These are phyloP conservation scores for Berkeleyomyces rouxiae DNA, from an alignment of 2,329 filamentous ascomycete species.

Conservation along the genomic window DNA sequence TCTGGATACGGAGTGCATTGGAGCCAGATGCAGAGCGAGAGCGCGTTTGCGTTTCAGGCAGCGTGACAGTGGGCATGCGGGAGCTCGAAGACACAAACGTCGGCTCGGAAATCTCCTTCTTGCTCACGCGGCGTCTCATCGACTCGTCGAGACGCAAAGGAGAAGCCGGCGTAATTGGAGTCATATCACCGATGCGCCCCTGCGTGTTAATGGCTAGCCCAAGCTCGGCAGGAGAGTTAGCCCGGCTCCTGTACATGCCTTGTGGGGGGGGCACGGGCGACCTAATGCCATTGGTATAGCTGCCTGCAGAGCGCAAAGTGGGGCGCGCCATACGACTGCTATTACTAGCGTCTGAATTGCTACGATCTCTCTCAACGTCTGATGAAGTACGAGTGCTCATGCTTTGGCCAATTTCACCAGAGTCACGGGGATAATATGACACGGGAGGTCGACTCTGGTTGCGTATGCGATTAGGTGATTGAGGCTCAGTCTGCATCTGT, in stretches of 20 bases:
- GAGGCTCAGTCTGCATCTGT: constrained; percentile 31
- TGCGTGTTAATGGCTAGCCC: neutral
- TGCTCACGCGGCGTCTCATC: constrained; percentile 27
- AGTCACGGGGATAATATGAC: constrained; percentile 23
- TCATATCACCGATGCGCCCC: constrained; percentile 16
- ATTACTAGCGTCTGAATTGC: constrained; percentile 38
- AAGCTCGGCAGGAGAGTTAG: constrained; percentile 6
- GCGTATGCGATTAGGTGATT: constrained; percentile 29
- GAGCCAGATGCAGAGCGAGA: constrained; percentile 25
- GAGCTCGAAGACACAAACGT: constrained; percentile 30
- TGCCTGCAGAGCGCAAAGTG: constrained; percentile 4
- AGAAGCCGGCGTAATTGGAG: neutral
- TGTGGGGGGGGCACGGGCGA: neutral
- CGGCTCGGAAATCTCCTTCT: constrained; percentile 35
- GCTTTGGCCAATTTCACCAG: constrained; percentile 17
- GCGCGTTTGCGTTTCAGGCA: constrained; percentile 22
- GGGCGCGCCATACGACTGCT: constrained; percentile 21
- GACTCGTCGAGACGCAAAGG: constrained; percentile 23
- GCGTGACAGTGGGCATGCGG: constrained; percentile 27
- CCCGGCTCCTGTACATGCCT: constrained; percentile 11
- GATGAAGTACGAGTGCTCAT: constrained; percentile 19
- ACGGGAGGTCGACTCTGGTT: constrained; percentile 31
- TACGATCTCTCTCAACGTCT: constrained; percentile 31
- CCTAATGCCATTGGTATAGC: constrained; percentile 2
- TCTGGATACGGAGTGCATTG: constrained; percentile 22